Evolutionary conservation across 2,329 filamentous ascomycete genomes (phyloP), one percentile per base, ranked within the genome.

Genomic region (Diaporthe caulivora): DNA sequence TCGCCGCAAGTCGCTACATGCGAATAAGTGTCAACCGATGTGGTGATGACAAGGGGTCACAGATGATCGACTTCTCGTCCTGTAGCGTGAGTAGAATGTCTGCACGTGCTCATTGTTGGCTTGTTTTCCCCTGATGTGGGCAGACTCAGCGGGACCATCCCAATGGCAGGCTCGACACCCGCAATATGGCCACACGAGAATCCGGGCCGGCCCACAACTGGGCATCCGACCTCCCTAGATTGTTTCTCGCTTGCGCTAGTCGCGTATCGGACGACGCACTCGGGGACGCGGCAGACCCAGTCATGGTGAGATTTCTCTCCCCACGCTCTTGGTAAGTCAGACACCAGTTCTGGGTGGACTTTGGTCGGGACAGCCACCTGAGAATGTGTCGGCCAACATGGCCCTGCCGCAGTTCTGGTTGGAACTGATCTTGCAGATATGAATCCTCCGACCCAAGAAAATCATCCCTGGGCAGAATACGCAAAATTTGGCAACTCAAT

Each of bases 181-280:
- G 58, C 26, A 18, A 47, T 21, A 26, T 17, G 40, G 40, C 58
- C 26, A 47, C 58, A 47, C 13, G 26, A 31, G 40, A 47, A 29
- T n/a, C 42, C 31, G 62, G 57, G 62, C 44, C 62, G 62, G 58
- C 37, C 40, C 58, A 44, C 58, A n/a, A 29, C 40, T 40, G 44
- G 44, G 47, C 42, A 31, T 51, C 57, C 24, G 44, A n/a, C 44
- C 37, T 65, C 29, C 6, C 44, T n/a, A 37, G 44, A 65, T 26
- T 15, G 17, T 26, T 15, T 37, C 29, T 29, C 2, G 49, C 21
- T 17, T 15, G 4, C 44, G 44, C 44, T 51, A 10, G 18, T 37
- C 31, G 21, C 44, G 31, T 58, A 26, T 40, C 15, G 40, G 10
- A 18, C 17, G 15, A 11, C 0, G 2, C n/a, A 40, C 17, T 34